A percentile compares a stretch with the other conserved stretches of the same genome.
phyloP scores from a whole-genome alignment of 139 green algal species.

The Chlorella sorokiniana region DNA sequence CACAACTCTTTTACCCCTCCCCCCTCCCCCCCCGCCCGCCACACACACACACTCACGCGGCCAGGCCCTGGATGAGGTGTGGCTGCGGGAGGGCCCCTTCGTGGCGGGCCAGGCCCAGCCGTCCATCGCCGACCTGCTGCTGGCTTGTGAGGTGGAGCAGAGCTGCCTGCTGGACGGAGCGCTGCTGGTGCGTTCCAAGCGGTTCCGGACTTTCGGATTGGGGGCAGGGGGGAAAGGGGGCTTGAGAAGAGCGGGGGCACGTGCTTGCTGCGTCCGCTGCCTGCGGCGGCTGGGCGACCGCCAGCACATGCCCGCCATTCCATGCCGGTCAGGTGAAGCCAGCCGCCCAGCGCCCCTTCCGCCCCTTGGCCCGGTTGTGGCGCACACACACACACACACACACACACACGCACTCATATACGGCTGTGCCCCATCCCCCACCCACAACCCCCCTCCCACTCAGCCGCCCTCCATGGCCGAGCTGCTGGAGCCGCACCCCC shows the following conservation, averaged over 20 bases:
- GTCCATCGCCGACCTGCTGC: constrained; percentile 37
- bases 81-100: constrained; percentile 9
- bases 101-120: background rate
- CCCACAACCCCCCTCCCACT: background rate
- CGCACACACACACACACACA: background rate
- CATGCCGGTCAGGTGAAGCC: too few relatives aligned
- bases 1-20: background rate
- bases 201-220: background rate
- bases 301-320: too few relatives aligned
- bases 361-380: too few relatives aligned
- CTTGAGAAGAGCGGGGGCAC: background rate
- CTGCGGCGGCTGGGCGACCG: too few relatives aligned
- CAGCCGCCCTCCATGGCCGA: constrained; percentile 9
- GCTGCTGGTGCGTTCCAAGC: background rate
- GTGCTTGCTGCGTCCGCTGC: too few relatives aligned
- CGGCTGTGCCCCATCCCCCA: background rate
- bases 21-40: too few relatives aligned
- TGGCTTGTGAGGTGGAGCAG: constrained; percentile 41
- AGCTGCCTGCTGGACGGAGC: constrained; percentile 35
- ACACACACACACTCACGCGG: too few relatives aligned
- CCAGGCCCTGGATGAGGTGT: constrained; percentile 31
- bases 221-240: background rate
- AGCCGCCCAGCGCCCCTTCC: too few relatives aligned
- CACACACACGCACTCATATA: background rate
- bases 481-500: constrained; percentile 22